Conservation (phyloP, 2,329 filamentous ascomycete genomes). For the Penicillium sp. region DNA sequence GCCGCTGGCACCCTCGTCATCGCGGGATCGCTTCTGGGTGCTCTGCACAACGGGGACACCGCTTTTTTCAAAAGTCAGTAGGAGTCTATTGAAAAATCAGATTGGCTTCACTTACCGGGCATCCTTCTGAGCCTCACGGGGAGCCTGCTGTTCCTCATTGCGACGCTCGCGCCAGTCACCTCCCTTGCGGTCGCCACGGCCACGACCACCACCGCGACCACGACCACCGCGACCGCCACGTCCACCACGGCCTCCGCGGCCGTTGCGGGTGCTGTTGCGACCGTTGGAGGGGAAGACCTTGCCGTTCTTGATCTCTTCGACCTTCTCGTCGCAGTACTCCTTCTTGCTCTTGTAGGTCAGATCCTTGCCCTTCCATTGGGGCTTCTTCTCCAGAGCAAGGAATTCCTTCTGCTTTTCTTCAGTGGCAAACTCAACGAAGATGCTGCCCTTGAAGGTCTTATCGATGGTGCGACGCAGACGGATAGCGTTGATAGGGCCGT, state of each 20-base stretch:
- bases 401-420: slow-evolving; percentile 78
- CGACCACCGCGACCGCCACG: slow-evolving; percentile 41
- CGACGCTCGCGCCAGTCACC: slow-evolving; percentile 46
- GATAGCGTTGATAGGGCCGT: slow-evolving; percentile 73
- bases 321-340: slow-evolving; percentile 78
- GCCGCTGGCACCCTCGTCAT: slow-evolving; percentile 37
- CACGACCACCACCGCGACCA: slow-evolving; percentile 44
- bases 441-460: slow-evolving; percentile 87
- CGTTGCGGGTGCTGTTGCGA: slow-evolving; percentile 44
- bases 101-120: slow-evolving; percentile 35
- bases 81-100: not conserved
- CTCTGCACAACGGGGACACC: slow-evolving; percentile 46
- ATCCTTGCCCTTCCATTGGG: slow-evolving; percentile 76
- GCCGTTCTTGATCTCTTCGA: slow-evolving; percentile 66
- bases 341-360: slow-evolving; percentile 83
- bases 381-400: slow-evolving; percentile 71
- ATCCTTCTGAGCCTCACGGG: slow-evolving; percentile 39
- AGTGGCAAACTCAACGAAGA: slow-evolving; percentile 86
- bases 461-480: slow-evolving; percentile 75
- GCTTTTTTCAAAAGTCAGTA: slow-evolving; percentile 25
- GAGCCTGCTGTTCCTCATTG: slow-evolving; percentile 40
- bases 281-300: slow-evolving; percentile 54
- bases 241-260: slow-evolving; percentile 43
- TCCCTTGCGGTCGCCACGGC: slow-evolving; percentile 28
- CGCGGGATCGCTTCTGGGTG: slow-evolving; percentile 47